Conservation (phyloP, 352 stramenopile species). For the Phytophthora pseudosyringae region DNA sequence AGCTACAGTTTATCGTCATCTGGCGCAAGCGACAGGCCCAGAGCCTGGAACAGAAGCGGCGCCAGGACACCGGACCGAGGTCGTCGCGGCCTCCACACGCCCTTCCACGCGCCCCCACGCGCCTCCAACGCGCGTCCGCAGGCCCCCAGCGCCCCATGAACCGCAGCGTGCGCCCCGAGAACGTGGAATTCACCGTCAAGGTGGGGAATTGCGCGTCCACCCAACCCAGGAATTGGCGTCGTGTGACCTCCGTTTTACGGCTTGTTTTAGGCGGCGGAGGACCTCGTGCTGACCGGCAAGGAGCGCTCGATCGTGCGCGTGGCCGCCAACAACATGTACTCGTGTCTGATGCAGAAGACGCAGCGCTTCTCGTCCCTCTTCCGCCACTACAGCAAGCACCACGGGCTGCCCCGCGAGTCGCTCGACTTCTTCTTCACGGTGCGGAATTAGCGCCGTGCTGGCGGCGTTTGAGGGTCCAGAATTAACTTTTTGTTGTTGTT, state of each 20-base stretch:
- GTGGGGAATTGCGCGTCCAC: constrained; percentile 34
- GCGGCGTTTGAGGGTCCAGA: neutral
- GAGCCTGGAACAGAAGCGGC: neutral
- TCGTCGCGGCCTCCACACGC: neutral
- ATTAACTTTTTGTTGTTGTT: constrained; percentile 4
- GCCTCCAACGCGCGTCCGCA: neutral
- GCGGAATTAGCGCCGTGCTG: neutral
- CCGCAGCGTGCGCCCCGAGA: constrained; percentile 87
- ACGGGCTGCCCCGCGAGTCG: constrained; percentile 96
- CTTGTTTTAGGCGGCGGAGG: constrained; percentile 58
- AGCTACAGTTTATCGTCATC: neutral
- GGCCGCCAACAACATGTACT: constrained; percentile 89
- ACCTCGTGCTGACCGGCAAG: constrained; percentile 78
- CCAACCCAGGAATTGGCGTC: neutral
- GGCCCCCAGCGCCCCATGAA: constrained; percentile 50
- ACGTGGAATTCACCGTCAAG: constrained; percentile 97
- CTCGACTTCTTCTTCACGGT: constrained; percentile 98
- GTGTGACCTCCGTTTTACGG: constrained; percentile 1
- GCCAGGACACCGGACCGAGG: neutral
- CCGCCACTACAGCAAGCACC: constrained; percentile 99
- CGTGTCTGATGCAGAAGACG: constrained; percentile 98
- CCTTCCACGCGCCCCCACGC: neutral
- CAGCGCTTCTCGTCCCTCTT: constrained; percentile 98
- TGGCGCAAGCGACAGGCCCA: neutral
- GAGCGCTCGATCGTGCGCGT: constrained; percentile 87